Conservation (phyloP, 176 grass and related monocot species). For the Alopecurus myosuroides region DNA sequence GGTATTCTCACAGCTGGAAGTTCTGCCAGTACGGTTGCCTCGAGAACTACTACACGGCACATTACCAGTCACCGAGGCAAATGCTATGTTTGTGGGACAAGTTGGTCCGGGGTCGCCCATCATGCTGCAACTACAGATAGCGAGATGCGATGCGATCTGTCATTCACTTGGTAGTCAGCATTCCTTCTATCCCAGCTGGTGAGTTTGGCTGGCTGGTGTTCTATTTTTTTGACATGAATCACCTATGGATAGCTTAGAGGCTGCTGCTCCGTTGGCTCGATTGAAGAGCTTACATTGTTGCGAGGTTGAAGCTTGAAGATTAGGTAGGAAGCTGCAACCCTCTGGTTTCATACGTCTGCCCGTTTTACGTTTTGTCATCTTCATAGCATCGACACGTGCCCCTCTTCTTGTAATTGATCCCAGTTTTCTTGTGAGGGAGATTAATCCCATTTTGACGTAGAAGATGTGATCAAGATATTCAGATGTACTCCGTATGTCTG, state of each 20-base stretch:
- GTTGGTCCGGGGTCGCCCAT: slow-evolving; percentile 51
- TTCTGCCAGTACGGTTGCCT: slow-evolving; percentile 95
- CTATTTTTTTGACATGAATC: slow-evolving; percentile 36
- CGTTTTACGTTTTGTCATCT: slow-evolving; percentile 8
- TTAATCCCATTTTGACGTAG: slow-evolving; percentile 53
- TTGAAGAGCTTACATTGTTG: slow-evolving; percentile 14
- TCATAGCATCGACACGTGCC: not conserved
- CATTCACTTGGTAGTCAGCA: not conserved
- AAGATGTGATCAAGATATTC: slow-evolving; percentile 19
- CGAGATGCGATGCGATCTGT: not conserved
- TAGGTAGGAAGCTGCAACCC: slow-evolving; percentile 34
- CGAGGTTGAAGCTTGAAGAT: slow-evolving; percentile 39
- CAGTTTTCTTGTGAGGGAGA: slow-evolving; percentile 31
- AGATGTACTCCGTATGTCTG: slow-evolving; percentile 26
- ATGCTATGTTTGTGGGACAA: slow-evolving; percentile 94
- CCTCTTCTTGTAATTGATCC: slow-evolving; percentile 29
- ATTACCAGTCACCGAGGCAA: slow-evolving; percentile 89
- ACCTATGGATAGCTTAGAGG: slow-evolving; percentile 20
- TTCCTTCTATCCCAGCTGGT: not conserved
- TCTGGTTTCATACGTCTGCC: slow-evolving; percentile 20
- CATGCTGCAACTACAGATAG: slow-evolving; percentile 92
- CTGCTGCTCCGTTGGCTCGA: slow-evolving; percentile 17
- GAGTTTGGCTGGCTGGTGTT: slow-evolving; percentile 32
- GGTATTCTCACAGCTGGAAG: slow-evolving; percentile 92
- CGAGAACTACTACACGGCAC: slow-evolving; percentile 88